phyloP scores from a whole-genome alignment of 106 monocot species.

The Acorus calamus region DNA sequence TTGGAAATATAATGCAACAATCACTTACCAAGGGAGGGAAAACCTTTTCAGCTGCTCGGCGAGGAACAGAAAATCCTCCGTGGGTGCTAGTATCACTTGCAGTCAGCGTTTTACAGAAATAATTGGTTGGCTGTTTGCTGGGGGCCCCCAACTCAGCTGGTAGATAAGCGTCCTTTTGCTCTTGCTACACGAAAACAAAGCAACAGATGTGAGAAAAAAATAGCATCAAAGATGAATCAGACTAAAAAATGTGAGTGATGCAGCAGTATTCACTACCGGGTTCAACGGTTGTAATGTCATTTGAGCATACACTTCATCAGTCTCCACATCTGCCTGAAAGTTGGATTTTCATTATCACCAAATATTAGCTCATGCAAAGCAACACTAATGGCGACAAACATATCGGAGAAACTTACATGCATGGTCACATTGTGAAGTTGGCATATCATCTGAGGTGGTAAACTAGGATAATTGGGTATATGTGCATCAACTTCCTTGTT shows the following conservation, averaged over 20 bases:
- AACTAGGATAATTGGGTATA: slow-evolving; percentile 79
- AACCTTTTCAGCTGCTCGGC: slow-evolving; percentile 78
- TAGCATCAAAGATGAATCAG: neutral
- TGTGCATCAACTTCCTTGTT: slow-evolving; percentile 85
- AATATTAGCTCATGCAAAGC: too few species aligned
- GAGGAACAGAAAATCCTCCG: slow-evolving; percentile 82
- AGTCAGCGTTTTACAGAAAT: slow-evolving; percentile 84
- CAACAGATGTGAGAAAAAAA: neutral
- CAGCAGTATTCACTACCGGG: slow-evolving; percentile 15
- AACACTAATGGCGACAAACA: too few species aligned
- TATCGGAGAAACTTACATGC: slow-evolving; percentile 51
- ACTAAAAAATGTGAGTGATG: neutral
- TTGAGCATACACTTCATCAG: slow-evolving; percentile 20
- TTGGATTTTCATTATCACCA: neutral
- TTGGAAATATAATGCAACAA: neutral
- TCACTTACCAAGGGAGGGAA: slow-evolving; percentile 37
- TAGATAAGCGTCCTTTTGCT: slow-evolving; percentile 71
- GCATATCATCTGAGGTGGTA: slow-evolving; percentile 85
- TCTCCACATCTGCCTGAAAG: slow-evolving; percentile 17
- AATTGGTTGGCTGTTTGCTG: slow-evolving; percentile 80
- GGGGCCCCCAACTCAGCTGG: slow-evolving; percentile 48
- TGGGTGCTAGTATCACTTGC: slow-evolving; percentile 64
- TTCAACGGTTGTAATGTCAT: slow-evolving; percentile 17
- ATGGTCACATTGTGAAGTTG: slow-evolving; percentile 90
- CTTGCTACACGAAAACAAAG: slow-evolving; percentile 34